These are phyloP conservation scores for Simmondsia chinensis DNA, from an alignment of 148 eudicot genomes.

Conservation along the genomic window DNA sequence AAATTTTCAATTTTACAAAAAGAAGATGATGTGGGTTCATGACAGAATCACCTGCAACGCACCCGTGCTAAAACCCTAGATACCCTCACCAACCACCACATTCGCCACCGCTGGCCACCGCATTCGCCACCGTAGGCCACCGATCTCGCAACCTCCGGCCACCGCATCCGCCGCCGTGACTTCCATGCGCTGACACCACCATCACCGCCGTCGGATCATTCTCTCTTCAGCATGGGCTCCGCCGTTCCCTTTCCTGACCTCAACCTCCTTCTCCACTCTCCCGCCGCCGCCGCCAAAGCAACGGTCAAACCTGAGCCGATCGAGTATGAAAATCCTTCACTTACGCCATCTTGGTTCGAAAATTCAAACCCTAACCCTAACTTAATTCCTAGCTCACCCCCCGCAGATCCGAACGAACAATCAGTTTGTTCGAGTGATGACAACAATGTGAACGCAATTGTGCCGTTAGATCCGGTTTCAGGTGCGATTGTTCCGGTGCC, in stretches of 20 bases:
- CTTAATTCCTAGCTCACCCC: constrained; percentile 15
- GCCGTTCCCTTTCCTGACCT: constrained; percentile 37
- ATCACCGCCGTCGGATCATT: not conserved
- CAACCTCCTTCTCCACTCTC: constrained; percentile 25
- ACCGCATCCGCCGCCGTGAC: too few relatives aligned
- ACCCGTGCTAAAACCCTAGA: too few relatives aligned
- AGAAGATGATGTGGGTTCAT: too few relatives aligned
- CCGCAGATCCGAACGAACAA: constrained; percentile 7
- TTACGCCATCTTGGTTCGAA: constrained; percentile 1
- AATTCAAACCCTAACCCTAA: too few relatives aligned
- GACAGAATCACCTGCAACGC: too few relatives aligned
- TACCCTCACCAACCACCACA: too few relatives aligned
- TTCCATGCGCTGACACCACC: too few relatives aligned
- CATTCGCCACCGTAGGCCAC: too few relatives aligned
- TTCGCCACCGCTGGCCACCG: too few relatives aligned
- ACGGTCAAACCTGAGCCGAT: constrained; percentile 54
- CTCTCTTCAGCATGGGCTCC: constrained; percentile 34
- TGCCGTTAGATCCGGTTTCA: constrained; percentile 19
- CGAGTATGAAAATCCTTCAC: constrained; percentile 24
- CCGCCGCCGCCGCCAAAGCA: constrained; percentile 27
- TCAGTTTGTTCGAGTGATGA: constrained; percentile 8
- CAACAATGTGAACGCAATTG: constrained; percentile 20
- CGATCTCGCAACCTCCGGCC: too few relatives aligned
- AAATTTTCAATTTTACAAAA: too few relatives aligned
- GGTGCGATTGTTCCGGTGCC: constrained; percentile 53